phyloP scores from a whole-genome alignment of 2,329 filamentous ascomycete genomes.

The Xylaria sp. region DNA sequence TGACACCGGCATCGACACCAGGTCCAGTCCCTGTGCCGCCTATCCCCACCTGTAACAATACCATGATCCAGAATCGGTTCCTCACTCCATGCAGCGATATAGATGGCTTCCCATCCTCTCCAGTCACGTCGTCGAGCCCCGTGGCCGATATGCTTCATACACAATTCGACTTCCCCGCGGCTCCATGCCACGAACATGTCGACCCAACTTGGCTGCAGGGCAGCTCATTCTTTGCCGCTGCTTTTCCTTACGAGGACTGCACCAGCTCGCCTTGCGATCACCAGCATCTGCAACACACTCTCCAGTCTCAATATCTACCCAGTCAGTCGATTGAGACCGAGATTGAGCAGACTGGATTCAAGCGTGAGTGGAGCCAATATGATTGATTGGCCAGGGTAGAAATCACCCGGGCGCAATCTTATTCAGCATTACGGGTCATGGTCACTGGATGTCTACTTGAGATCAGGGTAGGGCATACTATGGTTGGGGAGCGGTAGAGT shows the following conservation, averaged over 20 bases:
- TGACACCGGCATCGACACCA: conserved; percentile 44
- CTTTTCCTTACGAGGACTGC: conserved; percentile 55
- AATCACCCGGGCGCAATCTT: not conserved
- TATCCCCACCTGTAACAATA: conserved; percentile 43
- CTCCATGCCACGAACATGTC: conserved; percentile 47
- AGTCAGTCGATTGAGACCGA: conserved; percentile 45
- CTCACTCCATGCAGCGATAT: conserved; percentile 66
- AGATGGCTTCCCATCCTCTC: conserved; percentile 52
- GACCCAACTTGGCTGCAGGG: conserved; percentile 48
- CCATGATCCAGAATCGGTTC: conserved; percentile 51
- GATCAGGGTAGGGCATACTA: not conserved
- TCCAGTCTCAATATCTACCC: conserved; percentile 44
- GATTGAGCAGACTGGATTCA: conserved; percentile 48
- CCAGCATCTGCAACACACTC: conserved; percentile 42
- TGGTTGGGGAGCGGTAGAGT: not conserved
- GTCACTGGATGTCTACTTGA: not conserved
- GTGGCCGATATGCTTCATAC: conserved; percentile 48
- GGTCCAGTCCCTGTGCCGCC: conserved; percentile 46
- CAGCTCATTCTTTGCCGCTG: conserved; percentile 53
- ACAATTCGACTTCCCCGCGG: conserved; percentile 48
- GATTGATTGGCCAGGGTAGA: conserved; percentile 49
- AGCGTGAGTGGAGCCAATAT: conserved; percentile 54
- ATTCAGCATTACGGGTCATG: not conserved
- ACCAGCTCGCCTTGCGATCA: conserved; percentile 46
- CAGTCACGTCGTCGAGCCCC: conserved; percentile 49